Base-by-base conservation (phyloP, 768 basidiomycete species). In the Trametes cubensis region DNA sequence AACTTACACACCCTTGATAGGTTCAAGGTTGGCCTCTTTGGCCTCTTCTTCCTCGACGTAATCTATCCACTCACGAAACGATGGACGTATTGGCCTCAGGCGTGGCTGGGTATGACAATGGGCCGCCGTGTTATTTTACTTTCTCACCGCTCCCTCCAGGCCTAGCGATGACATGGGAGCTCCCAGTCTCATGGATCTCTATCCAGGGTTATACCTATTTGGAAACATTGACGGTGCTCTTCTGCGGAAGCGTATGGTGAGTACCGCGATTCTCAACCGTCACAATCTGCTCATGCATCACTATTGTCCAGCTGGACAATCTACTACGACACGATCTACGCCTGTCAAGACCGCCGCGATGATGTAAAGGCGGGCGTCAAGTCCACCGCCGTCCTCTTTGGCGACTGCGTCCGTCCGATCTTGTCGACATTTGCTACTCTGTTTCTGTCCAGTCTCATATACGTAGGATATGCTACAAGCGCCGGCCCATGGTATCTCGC, bases 311-410 rank as follows among this genome's bases (percentile, higher is more conserved):
- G 76, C 20, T 83, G 80, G 78, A 77, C 78, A 26, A 77, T 83
- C 60, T 74, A 78, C 49, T 81, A 80, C 68, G 82, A 90, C 70
- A 87, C 87, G 4, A 85, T 88, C 58, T 93, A 93, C 70, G 90
- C 87, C 11, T 90, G 87, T 71, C 83, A 91, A 76, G 90, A 93
- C 70, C 86, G 88, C 54, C 73, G 79, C 59, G 90, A 91, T 73
- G 90, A 93, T 68, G 74, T 86, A 45, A 82, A 83, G 57, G 85
- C 84, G 60, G 87, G 87, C 20, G 85, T 91, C 25, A 84, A 85
- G 62, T 91, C 88, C 5, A 92, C 88, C 13, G 90, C 90, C 0
- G 81, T 92, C 45, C 79, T 89, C 18, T 89, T 89, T 67, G 87
- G 85, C n/a, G 73, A 78, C 6, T 80, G 82, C 71, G 84, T 88